Percentiles rank a stretch among this genome's conserved stretches.
Conservation (phyloP, 2,329 filamentous ascomycete genomes). For the Fusarium foetens region DNA sequence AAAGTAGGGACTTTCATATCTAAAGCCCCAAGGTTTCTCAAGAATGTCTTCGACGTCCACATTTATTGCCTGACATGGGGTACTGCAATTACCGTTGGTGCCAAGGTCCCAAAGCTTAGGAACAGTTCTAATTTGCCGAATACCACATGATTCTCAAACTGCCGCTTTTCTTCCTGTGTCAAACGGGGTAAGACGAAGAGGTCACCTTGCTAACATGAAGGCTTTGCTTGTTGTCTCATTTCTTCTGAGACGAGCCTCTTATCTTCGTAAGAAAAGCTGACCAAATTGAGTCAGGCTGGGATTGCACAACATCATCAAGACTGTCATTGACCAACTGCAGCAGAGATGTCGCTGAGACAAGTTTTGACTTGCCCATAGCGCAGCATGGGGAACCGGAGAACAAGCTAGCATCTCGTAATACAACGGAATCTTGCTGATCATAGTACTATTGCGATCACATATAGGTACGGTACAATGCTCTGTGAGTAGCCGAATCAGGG, state of each 20-base stretch:
- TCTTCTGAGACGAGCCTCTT: background rate
- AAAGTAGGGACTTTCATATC: background rate
- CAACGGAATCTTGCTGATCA: conserved; percentile 25
- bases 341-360: conserved; percentile 18
- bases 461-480: conserved; percentile 1
- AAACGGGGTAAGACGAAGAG: background rate
- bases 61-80: conserved; percentile 18
- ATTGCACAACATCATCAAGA: background rate
- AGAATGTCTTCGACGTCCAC: conserved; percentile 11
- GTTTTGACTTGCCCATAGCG: conserved; percentile 17
- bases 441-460: conserved; percentile 18
- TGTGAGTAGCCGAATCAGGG: conserved; percentile 28
- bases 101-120: background rate
- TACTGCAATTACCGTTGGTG: conserved; percentile 34
- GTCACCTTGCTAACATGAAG: background rate
- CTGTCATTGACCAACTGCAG: background rate
- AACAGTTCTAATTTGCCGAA: background rate
- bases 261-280: background rate
- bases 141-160: background rate
- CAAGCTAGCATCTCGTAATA: conserved; percentile 21
- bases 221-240: background rate
- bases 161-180: background rate
- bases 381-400: conserved; percentile 18
- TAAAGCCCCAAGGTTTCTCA: background rate
- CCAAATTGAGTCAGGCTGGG: background rate